phyloP scores from a whole-genome alignment of 139 green algal genomes.

The Auxenochlorella pyrenoidosa region DNA sequence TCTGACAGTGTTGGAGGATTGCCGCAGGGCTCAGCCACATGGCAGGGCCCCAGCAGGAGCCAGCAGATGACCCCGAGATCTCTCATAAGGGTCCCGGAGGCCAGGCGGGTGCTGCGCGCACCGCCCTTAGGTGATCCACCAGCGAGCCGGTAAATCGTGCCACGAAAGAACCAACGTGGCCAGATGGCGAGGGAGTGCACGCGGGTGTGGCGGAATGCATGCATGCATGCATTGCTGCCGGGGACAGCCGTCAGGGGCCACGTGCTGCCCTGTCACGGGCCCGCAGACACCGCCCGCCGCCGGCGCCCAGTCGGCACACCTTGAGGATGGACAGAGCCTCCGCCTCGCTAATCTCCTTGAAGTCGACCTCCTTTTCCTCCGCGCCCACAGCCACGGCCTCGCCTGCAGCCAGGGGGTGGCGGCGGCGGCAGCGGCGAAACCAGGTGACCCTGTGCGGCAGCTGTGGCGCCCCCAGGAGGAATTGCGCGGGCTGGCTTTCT shows the following conservation, averaged over 20 bases:
- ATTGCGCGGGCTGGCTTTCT: background rate
- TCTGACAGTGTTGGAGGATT: too few relatives aligned
- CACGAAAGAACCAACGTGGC: background rate
- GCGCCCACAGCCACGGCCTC: slow-evolving; percentile 27
- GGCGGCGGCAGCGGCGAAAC: too few relatives aligned
- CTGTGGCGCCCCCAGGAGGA: too few relatives aligned
- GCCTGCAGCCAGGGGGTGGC: background rate
- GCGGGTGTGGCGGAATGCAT: background rate
- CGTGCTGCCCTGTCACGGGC: too few relatives aligned
- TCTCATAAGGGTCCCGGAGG: background rate
- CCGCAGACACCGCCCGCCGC: too few relatives aligned
- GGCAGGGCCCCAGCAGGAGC: background rate
- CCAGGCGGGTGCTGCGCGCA: background rate
- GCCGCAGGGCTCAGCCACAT: background rate
- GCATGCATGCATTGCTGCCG: background rate
- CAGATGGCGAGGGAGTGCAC: too few relatives aligned
- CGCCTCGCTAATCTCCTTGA: slow-evolving; percentile 64
- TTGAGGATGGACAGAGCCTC: slow-evolving; percentile 44
- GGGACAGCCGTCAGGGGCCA: too few relatives aligned
- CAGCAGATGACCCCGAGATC: background rate
- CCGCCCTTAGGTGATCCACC: background rate
- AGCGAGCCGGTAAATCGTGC: background rate
- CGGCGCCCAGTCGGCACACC: background rate
- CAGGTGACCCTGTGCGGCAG: too few relatives aligned
- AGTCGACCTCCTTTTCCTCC: slow-evolving; percentile 72